phyloP scores from a whole-genome alignment of 2,329 filamentous ascomycete species.

The Calycina marina region DNA sequence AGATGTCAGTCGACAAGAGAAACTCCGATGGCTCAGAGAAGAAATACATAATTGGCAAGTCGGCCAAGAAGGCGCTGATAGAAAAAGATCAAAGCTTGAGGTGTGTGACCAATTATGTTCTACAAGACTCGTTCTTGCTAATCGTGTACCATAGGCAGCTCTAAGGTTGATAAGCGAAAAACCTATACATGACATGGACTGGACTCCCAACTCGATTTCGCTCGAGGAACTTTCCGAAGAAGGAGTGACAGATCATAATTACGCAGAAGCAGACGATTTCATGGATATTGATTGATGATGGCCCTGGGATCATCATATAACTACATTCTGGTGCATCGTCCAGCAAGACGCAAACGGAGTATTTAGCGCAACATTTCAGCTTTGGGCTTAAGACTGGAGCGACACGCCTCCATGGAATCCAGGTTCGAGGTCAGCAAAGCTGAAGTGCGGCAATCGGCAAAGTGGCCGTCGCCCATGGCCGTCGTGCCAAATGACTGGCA shows the following conservation, averaged over 20 bases:
- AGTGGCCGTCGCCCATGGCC: too few species aligned
- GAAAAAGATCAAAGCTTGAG: slow-evolving; percentile 13
- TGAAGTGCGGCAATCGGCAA: too few species aligned
- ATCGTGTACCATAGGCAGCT: slow-evolving; percentile 3
- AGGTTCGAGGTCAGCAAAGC: too few species aligned
- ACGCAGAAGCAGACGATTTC: slow-evolving; percentile 3
- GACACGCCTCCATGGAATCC: too few species aligned
- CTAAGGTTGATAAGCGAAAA: slow-evolving; percentile 18
- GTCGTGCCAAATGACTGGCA: too few species aligned
- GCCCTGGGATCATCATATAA: too few species aligned
- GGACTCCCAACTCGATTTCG: slow-evolving; percentile 20
- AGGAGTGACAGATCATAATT: slow-evolving; percentile 1
- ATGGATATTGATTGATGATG: slow-evolving; percentile 7
- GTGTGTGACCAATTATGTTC: neutral
- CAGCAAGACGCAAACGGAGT: too few species aligned
- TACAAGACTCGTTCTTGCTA: neutral
- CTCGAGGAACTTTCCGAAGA: slow-evolving; percentile 14
- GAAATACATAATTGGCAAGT: slow-evolving; percentile 18
- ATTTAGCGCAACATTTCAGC: too few species aligned
- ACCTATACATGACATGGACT: slow-evolving; percentile 22
- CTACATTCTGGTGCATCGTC: too few species aligned
- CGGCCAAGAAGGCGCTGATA: slow-evolving; percentile 7
- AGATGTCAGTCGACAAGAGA: slow-evolving; percentile 14
- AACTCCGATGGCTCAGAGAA: slow-evolving; percentile 13
- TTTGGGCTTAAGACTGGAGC: too few species aligned